These are phyloP conservation scores for Blastocystis hominis DNA, from an alignment of 352 stramenopile genomes.

Conservation along the genomic window DNA sequence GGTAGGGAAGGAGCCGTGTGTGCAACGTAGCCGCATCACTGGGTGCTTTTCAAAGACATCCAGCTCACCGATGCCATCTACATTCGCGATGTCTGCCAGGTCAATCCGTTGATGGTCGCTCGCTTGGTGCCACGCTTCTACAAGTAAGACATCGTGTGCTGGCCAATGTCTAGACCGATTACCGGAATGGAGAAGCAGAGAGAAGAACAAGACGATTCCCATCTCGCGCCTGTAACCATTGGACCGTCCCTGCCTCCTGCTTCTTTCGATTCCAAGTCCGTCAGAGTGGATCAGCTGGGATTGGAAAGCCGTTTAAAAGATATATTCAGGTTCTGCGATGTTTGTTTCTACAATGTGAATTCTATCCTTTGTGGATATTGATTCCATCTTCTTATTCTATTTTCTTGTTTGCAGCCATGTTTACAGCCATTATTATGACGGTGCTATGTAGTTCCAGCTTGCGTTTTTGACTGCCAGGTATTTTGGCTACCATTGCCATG, in stretches of 20 bases:
- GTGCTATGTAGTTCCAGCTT: too few relatives aligned
- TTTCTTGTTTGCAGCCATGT: too few relatives aligned
- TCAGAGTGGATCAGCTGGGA: background rate
- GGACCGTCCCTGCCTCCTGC: background rate
- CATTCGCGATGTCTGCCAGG: background rate
- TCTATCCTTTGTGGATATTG: too few relatives aligned
- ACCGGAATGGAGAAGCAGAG: background rate
- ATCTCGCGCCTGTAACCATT: background rate
- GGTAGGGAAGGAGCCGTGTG: background rate
- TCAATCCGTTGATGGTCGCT: slow-evolving; percentile 5
- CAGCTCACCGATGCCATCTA: background rate
- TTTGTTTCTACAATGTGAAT: background rate
- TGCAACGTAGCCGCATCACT: background rate
- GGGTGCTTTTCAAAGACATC: slow-evolving; percentile 36
- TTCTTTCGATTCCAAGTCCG: background rate
- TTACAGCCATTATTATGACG: too few relatives aligned
- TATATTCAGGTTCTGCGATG: background rate
- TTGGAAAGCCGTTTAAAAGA: slow-evolving; percentile 15
- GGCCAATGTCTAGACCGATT: background rate
- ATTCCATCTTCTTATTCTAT: too few relatives aligned
- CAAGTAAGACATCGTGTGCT: background rate
- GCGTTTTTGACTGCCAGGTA: background rate
- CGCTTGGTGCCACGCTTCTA: background rate
- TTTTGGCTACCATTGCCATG: background rate
- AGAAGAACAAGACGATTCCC: background rate